Percentiles rank a stretch among this genome's conserved stretches.
These are phyloP conservation scores for Amanita jacksonii DNA, from an alignment of 768 basidiomycete species.

Conservation along the genomic window DNA sequence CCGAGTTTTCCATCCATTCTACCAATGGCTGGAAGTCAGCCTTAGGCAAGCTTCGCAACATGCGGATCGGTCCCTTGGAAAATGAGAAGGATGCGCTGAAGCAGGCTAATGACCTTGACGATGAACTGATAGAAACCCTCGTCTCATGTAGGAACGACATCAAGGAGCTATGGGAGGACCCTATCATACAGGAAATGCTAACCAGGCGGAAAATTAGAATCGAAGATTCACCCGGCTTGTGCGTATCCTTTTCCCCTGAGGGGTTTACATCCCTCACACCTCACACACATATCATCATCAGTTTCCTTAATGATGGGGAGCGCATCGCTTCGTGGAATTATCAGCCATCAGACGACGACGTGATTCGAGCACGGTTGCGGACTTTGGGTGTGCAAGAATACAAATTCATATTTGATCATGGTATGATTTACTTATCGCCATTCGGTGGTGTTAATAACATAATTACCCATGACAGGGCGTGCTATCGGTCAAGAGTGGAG, in stretches of 20 bases:
- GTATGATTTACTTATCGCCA: slow-evolving; percentile 25
- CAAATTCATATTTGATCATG: slow-evolving; percentile 52
- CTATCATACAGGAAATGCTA: slow-evolving; percentile 52
- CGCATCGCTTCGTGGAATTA: slow-evolving; percentile 57
- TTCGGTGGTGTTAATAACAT: background rate
- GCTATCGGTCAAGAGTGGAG: slow-evolving; percentile 66
- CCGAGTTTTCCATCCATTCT: slow-evolving; percentile 53
- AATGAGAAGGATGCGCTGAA: slow-evolving; percentile 12
- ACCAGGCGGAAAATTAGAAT: slow-evolving; percentile 41
- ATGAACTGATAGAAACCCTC: slow-evolving; percentile 49
- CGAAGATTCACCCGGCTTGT: slow-evolving; percentile 73
- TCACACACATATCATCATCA: too few species aligned
- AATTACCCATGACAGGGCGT: slow-evolving; percentile 30
- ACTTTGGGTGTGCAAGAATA: slow-evolving; percentile 77
- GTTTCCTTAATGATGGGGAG: slow-evolving; percentile 62
- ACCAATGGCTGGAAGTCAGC: slow-evolving; percentile 60
- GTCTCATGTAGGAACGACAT: slow-evolving; percentile 58
- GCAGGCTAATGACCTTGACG: slow-evolving; percentile 34
- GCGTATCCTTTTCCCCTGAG: slow-evolving; percentile 21
- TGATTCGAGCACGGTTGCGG: slow-evolving; percentile 68
- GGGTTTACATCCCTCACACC: too few species aligned
- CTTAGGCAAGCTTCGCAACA: slow-evolving; percentile 45
- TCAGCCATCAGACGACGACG: slow-evolving; percentile 65
- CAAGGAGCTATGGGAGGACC: slow-evolving; percentile 58
- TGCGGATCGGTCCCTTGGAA: slow-evolving; percentile 21